Percentiles rank a stretch among this genome's conserved stretches.
Conservation (phyloP, 176 grass and related monocot species). For the Tuctoria greenei region DNA sequence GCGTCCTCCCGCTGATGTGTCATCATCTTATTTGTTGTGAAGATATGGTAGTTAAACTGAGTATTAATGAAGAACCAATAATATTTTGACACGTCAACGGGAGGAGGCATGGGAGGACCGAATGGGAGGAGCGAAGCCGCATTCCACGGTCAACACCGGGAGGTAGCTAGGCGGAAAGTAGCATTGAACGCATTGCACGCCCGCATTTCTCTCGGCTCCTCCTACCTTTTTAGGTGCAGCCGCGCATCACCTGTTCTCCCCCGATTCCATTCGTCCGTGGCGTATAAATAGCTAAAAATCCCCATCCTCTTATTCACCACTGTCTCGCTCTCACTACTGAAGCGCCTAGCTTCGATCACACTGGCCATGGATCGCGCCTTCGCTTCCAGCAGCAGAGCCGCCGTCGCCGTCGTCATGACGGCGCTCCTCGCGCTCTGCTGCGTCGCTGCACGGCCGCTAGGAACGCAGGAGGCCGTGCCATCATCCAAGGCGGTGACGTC, state of each 20-base stretch:
- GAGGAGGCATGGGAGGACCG: no score
- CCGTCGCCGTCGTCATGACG: not conserved
- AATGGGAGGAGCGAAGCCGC: no score
- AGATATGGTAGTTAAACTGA: no score
- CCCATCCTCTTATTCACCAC: not conserved
- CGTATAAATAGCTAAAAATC: not conserved
- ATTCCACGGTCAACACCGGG: not conserved
- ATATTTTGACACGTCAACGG: no score
- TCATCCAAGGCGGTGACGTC: not conserved
- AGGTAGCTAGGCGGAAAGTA: not conserved
- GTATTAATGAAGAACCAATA: no score
- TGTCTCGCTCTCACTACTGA: not conserved
- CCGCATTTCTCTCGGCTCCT: not conserved
- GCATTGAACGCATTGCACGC: not conserved
- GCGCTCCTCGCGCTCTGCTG: slow-evolving; percentile 20
- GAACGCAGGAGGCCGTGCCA: not conserved
- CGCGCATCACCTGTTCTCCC: not conserved
- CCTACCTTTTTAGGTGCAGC: not conserved
- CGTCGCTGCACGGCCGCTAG: slow-evolving; percentile 1
- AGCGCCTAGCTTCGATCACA: no score
- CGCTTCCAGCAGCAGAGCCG: not conserved
- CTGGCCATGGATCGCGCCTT: not conserved
- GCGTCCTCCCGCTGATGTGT: no score
- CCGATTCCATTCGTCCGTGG: not conserved
- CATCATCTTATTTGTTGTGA: no score